Percentiles rank a stretch among this genome's conserved stretches.
Conservation (phyloP, 2,329 filamentous ascomycete species). For the Aureobasidium uvarum region DNA sequence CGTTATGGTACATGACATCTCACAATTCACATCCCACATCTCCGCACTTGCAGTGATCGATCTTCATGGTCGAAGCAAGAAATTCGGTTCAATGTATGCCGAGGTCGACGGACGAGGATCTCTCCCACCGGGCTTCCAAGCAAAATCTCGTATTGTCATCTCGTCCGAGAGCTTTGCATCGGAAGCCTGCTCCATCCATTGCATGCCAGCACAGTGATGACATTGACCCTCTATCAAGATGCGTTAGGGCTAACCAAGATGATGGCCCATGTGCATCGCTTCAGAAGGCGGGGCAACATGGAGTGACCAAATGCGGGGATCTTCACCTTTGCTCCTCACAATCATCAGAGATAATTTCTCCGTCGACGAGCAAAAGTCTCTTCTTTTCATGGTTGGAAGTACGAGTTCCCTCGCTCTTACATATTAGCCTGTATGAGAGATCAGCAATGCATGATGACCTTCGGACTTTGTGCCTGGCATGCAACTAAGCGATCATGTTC, state of each 20-base stretch:
- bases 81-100: slow-evolving; percentile 12
- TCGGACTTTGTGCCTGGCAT: slow-evolving; percentile 1
- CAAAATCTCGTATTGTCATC: slow-evolving; percentile 12
- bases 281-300: slow-evolving; percentile 16
- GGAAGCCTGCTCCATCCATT: background rate
- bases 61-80: background rate
- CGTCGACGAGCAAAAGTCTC: slow-evolving; percentile 15
- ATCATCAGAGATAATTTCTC: slow-evolving; percentile 21
- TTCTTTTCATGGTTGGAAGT: background rate
- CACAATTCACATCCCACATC: background rate
- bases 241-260: background rate
- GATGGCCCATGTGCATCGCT: background rate
- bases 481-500: slow-evolving; percentile 9
- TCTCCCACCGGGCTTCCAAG: background rate
- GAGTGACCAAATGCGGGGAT: slow-evolving; percentile 18
- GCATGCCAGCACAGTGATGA: background rate
- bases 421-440: slow-evolving; percentile 22
- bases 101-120: background rate
- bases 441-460: slow-evolving; percentile 24
- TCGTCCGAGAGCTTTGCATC: no score
- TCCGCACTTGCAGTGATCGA: slow-evolving; percentile 4
- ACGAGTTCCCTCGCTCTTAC: background rate
- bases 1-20: slow-evolving; percentile 3
- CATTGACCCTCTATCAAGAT: background rate
- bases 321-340: slow-evolving; percentile 7